These are phyloP conservation scores for Neocucurbitaria cava DNA, from an alignment of 2,329 filamentous ascomycete species.

Conservation along the genomic window DNA sequence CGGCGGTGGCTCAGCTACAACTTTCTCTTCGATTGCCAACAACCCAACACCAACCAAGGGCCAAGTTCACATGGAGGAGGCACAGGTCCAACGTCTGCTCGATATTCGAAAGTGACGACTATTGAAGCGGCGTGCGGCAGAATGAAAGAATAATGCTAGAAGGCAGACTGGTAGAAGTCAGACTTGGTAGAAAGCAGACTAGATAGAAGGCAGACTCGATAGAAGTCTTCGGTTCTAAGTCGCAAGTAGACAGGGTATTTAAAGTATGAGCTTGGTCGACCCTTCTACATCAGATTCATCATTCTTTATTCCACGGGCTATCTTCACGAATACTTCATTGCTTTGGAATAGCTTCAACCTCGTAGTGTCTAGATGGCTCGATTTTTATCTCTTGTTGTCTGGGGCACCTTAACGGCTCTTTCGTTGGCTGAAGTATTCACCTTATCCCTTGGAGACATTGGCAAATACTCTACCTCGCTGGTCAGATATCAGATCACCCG, in stretches of 20 bases:
- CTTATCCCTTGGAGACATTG: neutral
- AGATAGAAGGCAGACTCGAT: too few relatives aligned
- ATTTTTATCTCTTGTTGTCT: neutral
- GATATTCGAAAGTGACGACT: neutral
- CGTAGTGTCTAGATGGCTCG: neutral
- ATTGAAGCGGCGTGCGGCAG: neutral
- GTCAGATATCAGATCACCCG: neutral
- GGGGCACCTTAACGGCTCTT: neutral
- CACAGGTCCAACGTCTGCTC: neutral
- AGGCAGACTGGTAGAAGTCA: too few relatives aligned
- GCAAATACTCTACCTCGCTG: constrained; percentile 1
- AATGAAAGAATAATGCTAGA: neutral
- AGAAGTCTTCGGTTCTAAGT: too few relatives aligned
- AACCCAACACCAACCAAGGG: neutral
- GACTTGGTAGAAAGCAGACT: too few relatives aligned
- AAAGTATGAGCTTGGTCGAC: neutral
- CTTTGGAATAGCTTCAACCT: neutral
- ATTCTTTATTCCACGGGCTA: neutral
- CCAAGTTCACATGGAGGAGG: neutral
- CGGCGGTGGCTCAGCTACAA: neutral
- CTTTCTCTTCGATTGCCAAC: neutral
- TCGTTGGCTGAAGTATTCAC: constrained; percentile 2
- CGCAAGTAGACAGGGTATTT: neutral
- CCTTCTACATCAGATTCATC: neutral
- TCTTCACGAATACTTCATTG: neutral